Conservation (phyloP, 2,329 filamentous ascomycete genomes). For the Pseudogymnoascus sp. region DNA sequence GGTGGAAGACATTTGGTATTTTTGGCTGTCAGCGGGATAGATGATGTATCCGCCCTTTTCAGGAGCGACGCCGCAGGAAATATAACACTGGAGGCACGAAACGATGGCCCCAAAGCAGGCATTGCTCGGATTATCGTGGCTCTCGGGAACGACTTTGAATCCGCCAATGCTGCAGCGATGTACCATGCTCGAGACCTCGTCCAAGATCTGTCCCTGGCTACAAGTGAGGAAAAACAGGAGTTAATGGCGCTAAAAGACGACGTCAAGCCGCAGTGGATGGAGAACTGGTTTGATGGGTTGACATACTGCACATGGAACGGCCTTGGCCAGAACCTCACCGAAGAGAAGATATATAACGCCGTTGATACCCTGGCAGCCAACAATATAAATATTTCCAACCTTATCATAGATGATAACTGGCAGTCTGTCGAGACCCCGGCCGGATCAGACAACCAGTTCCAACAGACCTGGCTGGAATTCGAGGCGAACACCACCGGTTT, state of each 20-base stretch:
- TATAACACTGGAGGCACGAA: conserved; percentile 63
- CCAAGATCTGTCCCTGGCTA: conserved; percentile 38
- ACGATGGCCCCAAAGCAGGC: conserved; percentile 55
- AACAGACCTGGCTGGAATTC: conserved; percentile 70
- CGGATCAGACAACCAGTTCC: conserved; percentile 42
- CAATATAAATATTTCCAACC: conserved; percentile 70
- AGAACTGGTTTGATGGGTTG: conserved; percentile 87
- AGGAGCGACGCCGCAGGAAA: conserved; percentile 58
- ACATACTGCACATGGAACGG: conserved; percentile 98
- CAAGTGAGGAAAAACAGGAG: conserved; percentile 41
- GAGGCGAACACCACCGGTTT: conserved; percentile 78
- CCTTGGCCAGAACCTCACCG: conserved; percentile 74
- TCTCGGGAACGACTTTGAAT: conserved; percentile 65
- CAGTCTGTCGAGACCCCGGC: conserved; percentile 60
- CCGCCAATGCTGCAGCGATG: conserved; percentile 72
- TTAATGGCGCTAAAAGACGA: conserved; percentile 41
- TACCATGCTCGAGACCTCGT: conserved; percentile 75
- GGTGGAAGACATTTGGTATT: conserved; percentile 71
- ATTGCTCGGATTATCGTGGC: conserved; percentile 62
- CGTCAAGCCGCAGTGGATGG: conserved; percentile 61
- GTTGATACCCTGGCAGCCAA: conserved; percentile 64
- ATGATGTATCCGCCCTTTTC: conserved; percentile 65
- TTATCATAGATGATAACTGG: conserved; percentile 98
- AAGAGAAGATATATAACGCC: conserved; percentile 71
- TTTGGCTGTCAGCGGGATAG: conserved; percentile 68